Conservation (phyloP, 768 basidiomycete genomes). For the Lentinus brumalis region DNA sequence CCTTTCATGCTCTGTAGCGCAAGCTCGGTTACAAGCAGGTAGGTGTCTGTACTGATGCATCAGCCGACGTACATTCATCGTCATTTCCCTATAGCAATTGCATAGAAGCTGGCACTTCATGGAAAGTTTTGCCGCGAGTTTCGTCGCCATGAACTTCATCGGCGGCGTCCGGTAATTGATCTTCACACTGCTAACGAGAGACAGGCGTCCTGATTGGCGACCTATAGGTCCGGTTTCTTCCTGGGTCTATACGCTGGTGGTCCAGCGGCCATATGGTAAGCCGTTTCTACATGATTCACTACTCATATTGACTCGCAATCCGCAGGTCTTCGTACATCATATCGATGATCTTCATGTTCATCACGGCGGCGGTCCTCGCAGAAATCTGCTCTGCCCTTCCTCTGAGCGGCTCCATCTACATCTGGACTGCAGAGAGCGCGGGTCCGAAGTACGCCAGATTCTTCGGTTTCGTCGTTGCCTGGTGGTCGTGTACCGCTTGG, state of each 20-base stretch:
- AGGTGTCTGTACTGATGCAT: slow-evolving; percentile 21
- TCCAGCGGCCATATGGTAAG: slow-evolving; percentile 84
- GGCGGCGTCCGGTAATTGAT: slow-evolving; percentile 72
- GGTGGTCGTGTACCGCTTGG: slow-evolving; percentile 96
- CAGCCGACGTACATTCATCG: background rate
- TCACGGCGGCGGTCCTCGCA: slow-evolving; percentile 84
- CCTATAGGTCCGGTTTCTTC: slow-evolving; percentile 69
- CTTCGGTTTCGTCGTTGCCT: slow-evolving; percentile 87
- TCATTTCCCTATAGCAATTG: slow-evolving; percentile 56
- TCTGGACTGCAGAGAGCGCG: slow-evolving; percentile 93
- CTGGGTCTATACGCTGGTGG: slow-evolving; percentile 84
- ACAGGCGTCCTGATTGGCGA: slow-evolving; percentile 1
- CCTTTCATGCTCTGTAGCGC: slow-evolving; percentile 45
- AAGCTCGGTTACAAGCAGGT: slow-evolving; percentile 83
- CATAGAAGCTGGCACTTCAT: slow-evolving; percentile 84
- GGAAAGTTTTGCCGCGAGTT: slow-evolving; percentile 87
- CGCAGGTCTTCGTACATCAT: slow-evolving; percentile 82
- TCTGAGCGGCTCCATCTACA: slow-evolving; percentile 88
- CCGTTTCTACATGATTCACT: background rate
- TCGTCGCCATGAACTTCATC: slow-evolving; percentile 89
- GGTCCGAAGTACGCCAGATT: slow-evolving; percentile 86
- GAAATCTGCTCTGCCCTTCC: slow-evolving; percentile 91
- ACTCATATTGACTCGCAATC: background rate
- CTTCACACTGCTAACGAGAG: slow-evolving; percentile 1
- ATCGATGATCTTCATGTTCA: slow-evolving; percentile 84